Conservation (phyloP, 2,329 filamentous ascomycete species). For the Fusarium sp. region DNA sequence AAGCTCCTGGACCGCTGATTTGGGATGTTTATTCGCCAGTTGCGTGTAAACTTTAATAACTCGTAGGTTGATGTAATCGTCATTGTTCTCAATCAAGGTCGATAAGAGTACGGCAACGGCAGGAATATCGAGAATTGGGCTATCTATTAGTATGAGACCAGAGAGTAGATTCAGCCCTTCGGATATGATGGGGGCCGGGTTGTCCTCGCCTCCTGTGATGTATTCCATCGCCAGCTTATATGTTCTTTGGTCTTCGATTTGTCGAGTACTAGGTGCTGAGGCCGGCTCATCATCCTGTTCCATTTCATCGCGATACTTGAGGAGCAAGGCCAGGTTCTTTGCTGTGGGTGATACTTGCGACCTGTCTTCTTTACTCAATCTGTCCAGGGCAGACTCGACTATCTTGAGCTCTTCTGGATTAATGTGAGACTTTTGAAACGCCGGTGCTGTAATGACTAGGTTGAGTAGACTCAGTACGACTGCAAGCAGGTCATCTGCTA, state of each 20-base stretch:
- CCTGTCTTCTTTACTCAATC: slow-evolving; percentile 51
- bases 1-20: slow-evolving; percentile 68
- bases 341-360: slow-evolving; percentile 61
- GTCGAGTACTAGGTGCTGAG: slow-evolving; percentile 55
- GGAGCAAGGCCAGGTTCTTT: slow-evolving; percentile 63
- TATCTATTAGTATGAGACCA: slow-evolving; percentile 62
- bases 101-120: slow-evolving; percentile 70
- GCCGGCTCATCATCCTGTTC: slow-evolving; percentile 54
- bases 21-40: slow-evolving; percentile 68
- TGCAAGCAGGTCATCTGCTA: slow-evolving; percentile 59
- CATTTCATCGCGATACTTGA: slow-evolving; percentile 64
- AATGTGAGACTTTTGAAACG: slow-evolving; percentile 61
- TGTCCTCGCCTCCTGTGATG: slow-evolving; percentile 65
- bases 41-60: slow-evolving; percentile 71
- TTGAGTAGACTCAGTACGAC: slow-evolving; percentile 70
- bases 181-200: slow-evolving; percentile 71
- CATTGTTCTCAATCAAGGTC: slow-evolving; percentile 69
- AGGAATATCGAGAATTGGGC: slow-evolving; percentile 71
- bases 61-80: slow-evolving; percentile 77
- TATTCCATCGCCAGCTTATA: slow-evolving; percentile 71
- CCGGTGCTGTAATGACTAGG: slow-evolving; percentile 65
- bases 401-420: slow-evolving; percentile 53
- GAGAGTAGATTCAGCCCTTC: slow-evolving; percentile 71
- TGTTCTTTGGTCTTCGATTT: slow-evolving; percentile 68
- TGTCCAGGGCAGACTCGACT: slow-evolving; percentile 60